These are phyloP conservation scores for Quercus berberidifolia DNA, from an alignment of 306 rosid species.

Conservation along the genomic window DNA sequence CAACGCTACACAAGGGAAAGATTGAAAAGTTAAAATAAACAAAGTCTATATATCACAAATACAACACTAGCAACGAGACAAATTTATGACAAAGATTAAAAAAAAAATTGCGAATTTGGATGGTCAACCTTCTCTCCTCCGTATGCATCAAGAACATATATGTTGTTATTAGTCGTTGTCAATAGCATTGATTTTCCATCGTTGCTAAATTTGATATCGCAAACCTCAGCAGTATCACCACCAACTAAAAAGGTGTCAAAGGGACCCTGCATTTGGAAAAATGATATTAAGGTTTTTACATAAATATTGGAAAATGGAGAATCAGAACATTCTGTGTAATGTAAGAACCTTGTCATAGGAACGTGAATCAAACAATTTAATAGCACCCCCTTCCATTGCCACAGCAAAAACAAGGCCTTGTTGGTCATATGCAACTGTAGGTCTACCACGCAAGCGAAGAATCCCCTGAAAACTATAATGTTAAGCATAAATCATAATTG, in stretches of 20 bases:
- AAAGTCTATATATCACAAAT: background rate
- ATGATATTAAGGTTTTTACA: slow-evolving; percentile 20
- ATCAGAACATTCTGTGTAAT: slow-evolving; percentile 18
- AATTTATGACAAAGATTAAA: background rate
- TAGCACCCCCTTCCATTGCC: slow-evolving; percentile 99
- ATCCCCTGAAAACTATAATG: slow-evolving; percentile 71
- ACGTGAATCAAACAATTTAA: slow-evolving; percentile 92
- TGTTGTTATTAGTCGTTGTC: slow-evolving; percentile 79
- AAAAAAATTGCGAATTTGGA: slow-evolving; percentile 8
- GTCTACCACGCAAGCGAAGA: slow-evolving; percentile 86
- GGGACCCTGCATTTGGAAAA: slow-evolving; percentile 67
- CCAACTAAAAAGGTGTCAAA: slow-evolving; percentile 97
- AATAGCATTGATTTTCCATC: slow-evolving; percentile 97
- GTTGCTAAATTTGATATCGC: slow-evolving; percentile 93
- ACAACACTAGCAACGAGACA: background rate
- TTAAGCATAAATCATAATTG: slow-evolving; percentile 47
- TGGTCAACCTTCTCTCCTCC: slow-evolving; percentile 82
- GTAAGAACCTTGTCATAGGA: slow-evolving; percentile 86
- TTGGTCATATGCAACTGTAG: slow-evolving; percentile 96
- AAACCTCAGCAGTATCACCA: slow-evolving; percentile 95
- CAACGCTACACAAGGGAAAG: slow-evolving; percentile 63
- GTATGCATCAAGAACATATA: slow-evolving; percentile 94
- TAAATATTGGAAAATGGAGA: slow-evolving; percentile 10
- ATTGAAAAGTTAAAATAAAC: background rate
- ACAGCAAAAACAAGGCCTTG: slow-evolving; percentile 99